Percentiles rank a stretch among this genome's conserved stretches.
phyloP scores from a whole-genome alignment of 176 grass and related monocot species.

The Ensete ventricosum region DNA sequence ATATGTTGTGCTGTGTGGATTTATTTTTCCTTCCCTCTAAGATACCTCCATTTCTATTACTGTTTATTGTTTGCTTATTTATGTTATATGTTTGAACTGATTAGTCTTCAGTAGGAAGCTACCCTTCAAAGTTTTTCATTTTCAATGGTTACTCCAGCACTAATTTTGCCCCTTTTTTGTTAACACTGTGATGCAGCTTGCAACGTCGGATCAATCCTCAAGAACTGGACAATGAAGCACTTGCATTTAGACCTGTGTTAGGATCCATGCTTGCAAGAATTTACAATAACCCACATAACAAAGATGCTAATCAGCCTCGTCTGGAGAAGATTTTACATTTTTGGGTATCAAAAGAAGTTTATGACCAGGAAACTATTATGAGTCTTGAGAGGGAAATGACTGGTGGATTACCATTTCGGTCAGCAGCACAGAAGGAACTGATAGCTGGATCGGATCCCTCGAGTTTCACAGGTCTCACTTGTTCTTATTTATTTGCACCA shows the following conservation, averaged over 20 bases:
- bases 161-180: background rate
- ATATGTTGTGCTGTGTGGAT: background rate
- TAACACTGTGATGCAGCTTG: slow-evolving; percentile 34
- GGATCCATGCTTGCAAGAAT: slow-evolving; percentile 82
- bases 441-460: slow-evolving; percentile 39
- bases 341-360: slow-evolving; percentile 92
- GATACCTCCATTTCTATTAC: too few species aligned
- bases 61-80: background rate
- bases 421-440: slow-evolving; percentile 22
- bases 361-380: slow-evolving; percentile 55
- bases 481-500: background rate
- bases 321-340: slow-evolving; percentile 92
- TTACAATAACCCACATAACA: slow-evolving; percentile 66
- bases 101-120: background rate
- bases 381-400: slow-evolving; percentile 80
- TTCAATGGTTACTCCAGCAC: background rate
- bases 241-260: slow-evolving; percentile 71
- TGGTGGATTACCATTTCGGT: slow-evolving; percentile 25
- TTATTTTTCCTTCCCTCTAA: background rate
- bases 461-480: slow-evolving; percentile 29
- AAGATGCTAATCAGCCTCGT: slow-evolving; percentile 52
- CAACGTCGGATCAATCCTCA: slow-evolving; percentile 54
- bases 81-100: background rate
- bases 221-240: slow-evolving; percentile 77
- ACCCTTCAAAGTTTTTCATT: background rate